Conservation (phyloP, 148 eudicot species). For the Nepenthes gracilis region DNA sequence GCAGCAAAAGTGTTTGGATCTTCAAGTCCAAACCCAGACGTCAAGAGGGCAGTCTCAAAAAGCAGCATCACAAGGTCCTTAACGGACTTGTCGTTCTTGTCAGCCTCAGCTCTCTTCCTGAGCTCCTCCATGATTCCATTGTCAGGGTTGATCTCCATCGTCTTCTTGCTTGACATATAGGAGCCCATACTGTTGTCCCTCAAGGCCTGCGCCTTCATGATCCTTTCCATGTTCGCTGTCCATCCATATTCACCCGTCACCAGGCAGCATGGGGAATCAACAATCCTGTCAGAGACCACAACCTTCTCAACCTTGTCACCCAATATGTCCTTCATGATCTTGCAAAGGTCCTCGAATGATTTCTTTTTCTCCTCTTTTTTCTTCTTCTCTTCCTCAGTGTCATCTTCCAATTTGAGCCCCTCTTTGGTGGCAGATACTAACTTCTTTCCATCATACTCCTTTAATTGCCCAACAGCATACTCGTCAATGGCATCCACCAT, state of each 20-base stretch:
- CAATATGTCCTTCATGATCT: conserved; percentile 68
- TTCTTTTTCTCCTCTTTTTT: conserved; percentile 74
- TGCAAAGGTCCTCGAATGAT: conserved; percentile 79
- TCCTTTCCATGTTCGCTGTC: conserved; percentile 93
- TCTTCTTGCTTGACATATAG: conserved; percentile 95
- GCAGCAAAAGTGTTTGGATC: conserved; percentile 69
- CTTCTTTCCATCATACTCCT: conserved; percentile 90
- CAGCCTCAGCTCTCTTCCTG: conserved; percentile 81
- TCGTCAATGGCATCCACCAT: conserved; percentile 97
- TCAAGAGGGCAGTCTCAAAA: conserved; percentile 72
- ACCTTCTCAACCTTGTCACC: conserved; percentile 87
- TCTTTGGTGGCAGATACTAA: conserved; percentile 85
- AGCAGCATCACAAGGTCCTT: conserved; percentile 75
- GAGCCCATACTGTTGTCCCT: conserved; percentile 83
- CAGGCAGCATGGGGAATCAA: conserved; percentile 84
- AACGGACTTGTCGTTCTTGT: conserved; percentile 84
- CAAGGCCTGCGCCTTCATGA: conserved; percentile 89
- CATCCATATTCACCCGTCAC: conserved; percentile 93
- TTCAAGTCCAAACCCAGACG: conserved; percentile 81
- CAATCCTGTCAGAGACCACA: conserved; percentile 76
- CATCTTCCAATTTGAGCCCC: conserved; percentile 75
- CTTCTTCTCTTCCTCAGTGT: conserved; percentile 72
- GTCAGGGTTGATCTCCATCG: conserved; percentile 88
- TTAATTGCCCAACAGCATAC: conserved; percentile 78
- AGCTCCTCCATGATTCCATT: conserved; percentile 90